Percentiles rank a stretch among this genome's conserved stretches.
These are phyloP conservation scores for Puya raimondii DNA, from an alignment of 176 grass and related monocot genomes.

Conservation along the genomic window DNA sequence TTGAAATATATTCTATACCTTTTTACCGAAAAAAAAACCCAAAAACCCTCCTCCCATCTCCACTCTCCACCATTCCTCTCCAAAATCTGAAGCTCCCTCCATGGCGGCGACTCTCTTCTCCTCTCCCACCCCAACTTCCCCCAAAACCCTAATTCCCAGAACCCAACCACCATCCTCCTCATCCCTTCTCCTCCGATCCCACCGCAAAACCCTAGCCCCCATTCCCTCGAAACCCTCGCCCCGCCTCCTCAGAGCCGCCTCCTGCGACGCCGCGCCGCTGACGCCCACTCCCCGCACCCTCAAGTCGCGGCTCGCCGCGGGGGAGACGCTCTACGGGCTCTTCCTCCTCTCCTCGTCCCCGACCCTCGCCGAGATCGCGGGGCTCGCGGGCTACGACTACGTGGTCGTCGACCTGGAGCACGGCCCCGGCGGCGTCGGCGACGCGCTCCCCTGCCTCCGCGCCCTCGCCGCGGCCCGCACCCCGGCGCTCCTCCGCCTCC, in stretches of 20 bases:
- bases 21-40: no score
- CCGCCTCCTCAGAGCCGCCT: conserved; percentile 13
- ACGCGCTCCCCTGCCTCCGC: conserved; percentile 71
- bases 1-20: no score
- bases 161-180: conserved; percentile 5
- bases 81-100: background rate
- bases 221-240: background rate
- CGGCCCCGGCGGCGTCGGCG: conserved; percentile 64
- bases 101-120: conserved; percentile 1
- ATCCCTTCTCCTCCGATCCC: conserved; percentile 5
- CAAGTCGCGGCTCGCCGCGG: conserved; percentile 57
- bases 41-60: background rate
- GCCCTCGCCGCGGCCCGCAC: conserved; percentile 69
- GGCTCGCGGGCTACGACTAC: conserved; percentile 88
- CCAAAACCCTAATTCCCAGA: conserved; percentile 4
- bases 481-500: conserved; percentile 61
- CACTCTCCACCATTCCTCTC: conserved; percentile 8
- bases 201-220: conserved; percentile 14
- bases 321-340: conserved; percentile 72
- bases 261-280: conserved; percentile 29
- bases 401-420: conserved; percentile 90
- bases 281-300: conserved; percentile 21
- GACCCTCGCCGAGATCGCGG: conserved; percentile 68
- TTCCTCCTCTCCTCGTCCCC: conserved; percentile 85
- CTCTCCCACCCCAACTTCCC: conserved; percentile 14